Conservation (phyloP, 768 basidiomycete genomes). For the Naganishia friedmannii region DNA sequence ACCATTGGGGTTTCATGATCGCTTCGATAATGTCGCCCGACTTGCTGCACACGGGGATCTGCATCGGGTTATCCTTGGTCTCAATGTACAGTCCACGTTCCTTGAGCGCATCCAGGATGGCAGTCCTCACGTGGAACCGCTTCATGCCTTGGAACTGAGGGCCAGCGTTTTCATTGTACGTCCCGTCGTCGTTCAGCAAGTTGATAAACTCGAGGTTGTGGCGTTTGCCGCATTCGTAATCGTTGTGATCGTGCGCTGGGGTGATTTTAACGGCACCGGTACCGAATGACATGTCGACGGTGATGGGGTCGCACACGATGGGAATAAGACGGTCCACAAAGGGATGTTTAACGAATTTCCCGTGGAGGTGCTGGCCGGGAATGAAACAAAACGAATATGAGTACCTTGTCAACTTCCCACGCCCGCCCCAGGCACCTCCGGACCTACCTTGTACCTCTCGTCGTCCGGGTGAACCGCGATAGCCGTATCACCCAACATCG, state of each 20-base stretch:
- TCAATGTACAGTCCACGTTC: constrained; percentile 81
- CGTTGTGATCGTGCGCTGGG: constrained; percentile 94
- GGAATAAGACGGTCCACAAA: constrained; percentile 82
- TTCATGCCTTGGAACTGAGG: constrained; percentile 88
- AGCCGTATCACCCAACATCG: constrained; percentile 96
- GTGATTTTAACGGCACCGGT: constrained; percentile 99
- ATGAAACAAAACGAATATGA: too few relatives aligned
- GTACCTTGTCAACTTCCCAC: neutral
- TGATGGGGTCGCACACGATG: constrained; percentile 77
- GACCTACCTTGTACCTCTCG: constrained; percentile 69
- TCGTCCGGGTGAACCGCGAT: constrained; percentile 96
- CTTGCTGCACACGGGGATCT: constrained; percentile 94
- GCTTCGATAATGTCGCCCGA: constrained; percentile 96
- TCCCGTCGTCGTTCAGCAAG: constrained; percentile 94
- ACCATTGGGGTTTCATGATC: constrained; percentile 96
- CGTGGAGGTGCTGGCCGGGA: constrained; percentile 71
- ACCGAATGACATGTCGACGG: constrained; percentile 89
- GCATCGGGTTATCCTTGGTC: constrained; percentile 95
- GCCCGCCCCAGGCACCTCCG: neutral
- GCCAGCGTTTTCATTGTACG: constrained; percentile 85
- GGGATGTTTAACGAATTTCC: constrained; percentile 85
- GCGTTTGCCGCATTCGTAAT: constrained; percentile 87
- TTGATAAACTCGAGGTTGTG: constrained; percentile 90
- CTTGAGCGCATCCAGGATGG: constrained; percentile 77
- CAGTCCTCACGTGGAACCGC: constrained; percentile 85